Evolutionary conservation across 2,329 filamentous ascomycete species (phyloP).

Genomic region (Pestalotiopsis sp.): DNA sequence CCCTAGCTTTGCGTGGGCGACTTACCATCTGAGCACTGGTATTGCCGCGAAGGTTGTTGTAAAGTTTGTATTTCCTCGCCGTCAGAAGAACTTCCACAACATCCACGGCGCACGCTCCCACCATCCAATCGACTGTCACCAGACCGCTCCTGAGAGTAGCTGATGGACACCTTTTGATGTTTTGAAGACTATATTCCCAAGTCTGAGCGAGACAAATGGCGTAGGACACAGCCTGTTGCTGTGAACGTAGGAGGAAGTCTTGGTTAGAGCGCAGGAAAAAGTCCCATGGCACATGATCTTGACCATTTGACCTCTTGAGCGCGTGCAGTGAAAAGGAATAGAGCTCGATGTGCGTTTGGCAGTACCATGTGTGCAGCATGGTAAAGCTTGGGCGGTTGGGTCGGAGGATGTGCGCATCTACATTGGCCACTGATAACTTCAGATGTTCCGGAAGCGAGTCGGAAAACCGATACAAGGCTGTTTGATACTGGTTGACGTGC

Average conservation of each 20-base stretch:
- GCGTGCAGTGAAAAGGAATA: conserved; percentile 13
- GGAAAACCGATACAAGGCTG: conserved; percentile 13
- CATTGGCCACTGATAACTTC: conserved; percentile 8
- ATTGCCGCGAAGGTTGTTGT: conserved; percentile 12
- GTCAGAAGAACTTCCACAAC: conserved; percentile 11
- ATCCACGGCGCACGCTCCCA: conserved; percentile 17
- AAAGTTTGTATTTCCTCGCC: conserved; percentile 14
- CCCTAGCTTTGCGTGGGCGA: background rate
- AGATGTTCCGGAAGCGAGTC: conserved; percentile 16
- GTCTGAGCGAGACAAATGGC: conserved; percentile 17
- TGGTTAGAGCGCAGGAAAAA: conserved; percentile 11
- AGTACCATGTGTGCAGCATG: conserved; percentile 15
- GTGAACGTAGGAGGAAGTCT: conserved; percentile 11
- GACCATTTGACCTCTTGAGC: background rate
- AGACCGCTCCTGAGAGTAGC: conserved; percentile 11
- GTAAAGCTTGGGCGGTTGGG: conserved; percentile 16
- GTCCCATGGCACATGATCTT: conserved; percentile 6
- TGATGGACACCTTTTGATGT: conserved; percentile 3
- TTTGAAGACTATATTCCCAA: conserved; percentile 15
- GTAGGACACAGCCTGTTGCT: conserved; percentile 16
- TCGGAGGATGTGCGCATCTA: conserved; percentile 14
- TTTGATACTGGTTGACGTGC: conserved; percentile 16
- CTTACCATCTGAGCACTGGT: conserved; percentile 15
- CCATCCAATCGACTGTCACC: conserved; percentile 18
- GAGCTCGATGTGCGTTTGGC: conserved; percentile 13